A percentile compares a stretch with the other conserved stretches of the same genome.
Evolutionary conservation across 805 yeast genomes (phyloP).

Genomic region (Metschnikowia matae): DNA sequence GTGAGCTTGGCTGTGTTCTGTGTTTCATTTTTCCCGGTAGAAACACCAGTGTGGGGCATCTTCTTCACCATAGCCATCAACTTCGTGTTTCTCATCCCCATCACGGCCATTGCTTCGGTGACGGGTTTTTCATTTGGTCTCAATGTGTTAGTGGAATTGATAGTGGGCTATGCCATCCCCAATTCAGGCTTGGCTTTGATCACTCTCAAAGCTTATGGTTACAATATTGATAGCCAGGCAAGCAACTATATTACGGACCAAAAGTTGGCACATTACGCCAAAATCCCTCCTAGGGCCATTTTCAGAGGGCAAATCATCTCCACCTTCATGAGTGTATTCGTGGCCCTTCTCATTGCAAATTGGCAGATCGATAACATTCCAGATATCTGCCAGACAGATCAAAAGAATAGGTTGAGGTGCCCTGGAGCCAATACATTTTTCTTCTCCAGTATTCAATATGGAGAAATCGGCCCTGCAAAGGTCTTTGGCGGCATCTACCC

Average conservation of each 20-base stretch:
- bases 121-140: conserved; percentile 59
- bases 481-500: conserved; percentile 55
- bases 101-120: conserved; percentile 57
- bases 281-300: conserved; percentile 24
- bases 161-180: conserved; percentile 63
- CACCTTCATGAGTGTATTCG: conserved; percentile 31
- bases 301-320: conserved; percentile 38
- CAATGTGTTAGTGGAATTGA: conserved; percentile 59
- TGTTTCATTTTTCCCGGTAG: conserved; percentile 46
- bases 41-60: conserved; percentile 62
- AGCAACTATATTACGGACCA: conserved; percentile 43
- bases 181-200: conserved; percentile 63
- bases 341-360: conserved; percentile 34
- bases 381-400: conserved; percentile 34
- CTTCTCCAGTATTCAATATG: conserved; percentile 51
- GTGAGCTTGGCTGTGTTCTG: conserved; percentile 42
- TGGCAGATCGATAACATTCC: conserved; percentile 38
- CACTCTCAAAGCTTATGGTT: conserved; percentile 48
- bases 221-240: conserved; percentile 62
- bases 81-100: conserved; percentile 53
- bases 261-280: conserved; percentile 25
- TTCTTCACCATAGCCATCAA: conserved; percentile 55
- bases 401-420: conserved; percentile 34
- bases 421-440: conserved; percentile 49
- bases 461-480: conserved; percentile 56